Conservation (phyloP, 129 eudicot species). For the Gnaphalium uliginosum region DNA sequence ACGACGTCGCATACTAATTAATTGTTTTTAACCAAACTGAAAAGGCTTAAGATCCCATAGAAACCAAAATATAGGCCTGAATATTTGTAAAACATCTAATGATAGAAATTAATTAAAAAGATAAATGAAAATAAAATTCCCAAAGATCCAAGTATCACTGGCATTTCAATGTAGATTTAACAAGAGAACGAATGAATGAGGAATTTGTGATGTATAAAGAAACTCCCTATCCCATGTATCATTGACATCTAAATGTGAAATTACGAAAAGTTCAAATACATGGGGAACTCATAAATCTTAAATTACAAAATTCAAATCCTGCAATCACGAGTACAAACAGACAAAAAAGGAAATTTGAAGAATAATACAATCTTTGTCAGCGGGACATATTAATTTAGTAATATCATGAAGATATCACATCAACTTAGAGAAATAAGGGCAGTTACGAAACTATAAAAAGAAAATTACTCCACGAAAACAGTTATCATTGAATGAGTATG, state of each 20-base stretch:
- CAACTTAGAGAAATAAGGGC: neutral
- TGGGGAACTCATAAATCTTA: neutral
- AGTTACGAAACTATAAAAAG: neutral
- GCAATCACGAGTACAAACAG: conserved; percentile 1
- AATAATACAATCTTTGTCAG: conserved; percentile 14
- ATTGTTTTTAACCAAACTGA: conserved; percentile 6
- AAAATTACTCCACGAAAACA: neutral
- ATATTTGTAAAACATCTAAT: neutral
- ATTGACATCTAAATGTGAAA: neutral
- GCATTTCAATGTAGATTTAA: neutral
- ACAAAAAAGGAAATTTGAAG: neutral
- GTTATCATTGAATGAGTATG: neutral
- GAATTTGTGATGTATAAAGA: conserved; percentile 4
- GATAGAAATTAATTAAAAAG: conserved; percentile 8
- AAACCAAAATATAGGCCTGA: neutral
- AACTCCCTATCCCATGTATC: neutral
- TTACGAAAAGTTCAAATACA: neutral
- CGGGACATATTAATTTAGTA: conserved; percentile 10
- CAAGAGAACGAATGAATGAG: neutral
- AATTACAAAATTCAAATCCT: neutral
- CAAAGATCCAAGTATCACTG: conserved; percentile 6
- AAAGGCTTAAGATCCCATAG: conserved; percentile 12
- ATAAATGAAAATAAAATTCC: conserved; percentile 11
- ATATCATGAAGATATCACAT: neutral
- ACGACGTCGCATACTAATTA: conserved; percentile 27